These are phyloP conservation scores for Skeletonema tropicum DNA, from an alignment of 108 stramenopile species.

Conservation along the genomic window DNA sequence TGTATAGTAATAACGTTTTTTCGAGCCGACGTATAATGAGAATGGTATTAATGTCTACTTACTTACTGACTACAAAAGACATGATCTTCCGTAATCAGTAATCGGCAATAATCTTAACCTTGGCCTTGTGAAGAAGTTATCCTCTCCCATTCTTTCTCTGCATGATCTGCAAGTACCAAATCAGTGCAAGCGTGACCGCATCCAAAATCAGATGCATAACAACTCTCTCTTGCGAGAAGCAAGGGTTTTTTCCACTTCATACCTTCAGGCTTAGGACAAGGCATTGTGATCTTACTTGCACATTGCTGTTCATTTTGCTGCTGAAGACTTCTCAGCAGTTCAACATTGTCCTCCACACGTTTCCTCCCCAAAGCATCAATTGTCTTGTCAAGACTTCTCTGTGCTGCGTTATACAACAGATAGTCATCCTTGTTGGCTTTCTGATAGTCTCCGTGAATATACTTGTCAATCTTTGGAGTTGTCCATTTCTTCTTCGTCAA, in stretches of 20 bases:
- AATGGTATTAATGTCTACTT: too few species aligned
- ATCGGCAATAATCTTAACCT: neutral
- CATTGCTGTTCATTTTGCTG: neutral
- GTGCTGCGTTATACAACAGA: slow-evolving; percentile 49
- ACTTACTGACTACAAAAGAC: too few species aligned
- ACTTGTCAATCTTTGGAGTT: slow-evolving; percentile 8
- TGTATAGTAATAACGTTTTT: too few species aligned
- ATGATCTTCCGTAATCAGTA: too few species aligned
- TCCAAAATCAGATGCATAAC: neutral
- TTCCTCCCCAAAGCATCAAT: slow-evolving; percentile 52
- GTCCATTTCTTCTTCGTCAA: slow-evolving; percentile 1
- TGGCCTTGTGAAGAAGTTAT: neutral
- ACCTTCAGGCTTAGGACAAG: neutral
- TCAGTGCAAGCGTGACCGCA: neutral
- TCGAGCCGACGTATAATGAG: too few species aligned
- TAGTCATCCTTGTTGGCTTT: slow-evolving; percentile 20
- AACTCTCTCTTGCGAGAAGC: neutral
- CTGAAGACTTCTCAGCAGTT: slow-evolving; percentile 5
- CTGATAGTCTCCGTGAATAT: slow-evolving; percentile 13
- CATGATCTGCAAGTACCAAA: neutral
- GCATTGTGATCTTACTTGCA: neutral
- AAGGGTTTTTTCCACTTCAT: neutral
- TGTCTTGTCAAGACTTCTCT: slow-evolving; percentile 51
- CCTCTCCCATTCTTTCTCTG: neutral
- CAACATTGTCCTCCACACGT: slow-evolving; percentile 25